Percentiles rank a stretch among this genome's conserved stretches.
These are phyloP conservation scores for Pyrenophora tritici-repentis DNA, from an alignment of 2,329 filamentous ascomycete species.

Conservation along the genomic window DNA sequence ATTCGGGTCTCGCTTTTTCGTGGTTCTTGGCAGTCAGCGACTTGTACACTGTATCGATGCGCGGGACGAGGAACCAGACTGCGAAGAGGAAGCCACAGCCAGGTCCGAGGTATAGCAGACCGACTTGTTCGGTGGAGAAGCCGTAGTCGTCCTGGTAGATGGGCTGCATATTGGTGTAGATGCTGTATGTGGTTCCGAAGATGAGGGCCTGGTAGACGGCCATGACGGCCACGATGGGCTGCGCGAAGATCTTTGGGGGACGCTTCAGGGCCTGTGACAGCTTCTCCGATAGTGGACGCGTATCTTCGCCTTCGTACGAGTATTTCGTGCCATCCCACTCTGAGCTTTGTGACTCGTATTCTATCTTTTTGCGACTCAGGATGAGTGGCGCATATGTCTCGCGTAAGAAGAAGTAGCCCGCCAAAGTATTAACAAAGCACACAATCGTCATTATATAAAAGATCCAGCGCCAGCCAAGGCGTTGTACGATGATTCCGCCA, in stretches of 20 bases:
- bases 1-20: constrained; percentile 51
- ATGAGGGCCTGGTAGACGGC: constrained; percentile 53
- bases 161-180: constrained; percentile 56
- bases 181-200: constrained; percentile 55
- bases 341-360: constrained; percentile 38
- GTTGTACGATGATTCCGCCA: constrained; percentile 52
- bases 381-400: constrained; percentile 54
- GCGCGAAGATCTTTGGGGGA: constrained; percentile 51
- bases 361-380: constrained; percentile 42
- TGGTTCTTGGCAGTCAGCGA: constrained; percentile 48
- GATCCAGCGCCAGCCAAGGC: constrained; percentile 54
- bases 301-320: constrained; percentile 51
- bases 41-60: constrained; percentile 57
- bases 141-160: constrained; percentile 53
- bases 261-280: constrained; percentile 46
- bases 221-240: constrained; percentile 55
- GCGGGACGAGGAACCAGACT: constrained; percentile 53
- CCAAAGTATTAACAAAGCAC: constrained; percentile 49
- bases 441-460: constrained; percentile 56
- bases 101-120: constrained; percentile 53
- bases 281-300: constrained; percentile 45
- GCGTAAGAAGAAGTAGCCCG: constrained; percentile 51
- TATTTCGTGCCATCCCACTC: constrained; percentile 42
- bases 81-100: constrained; percentile 52
- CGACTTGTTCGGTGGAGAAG: constrained; percentile 54